Percentiles rank a stretch among this genome's conserved stretches.
Evolutionary conservation across 2,329 filamentous ascomycete species (phyloP).

Genomic region (Chaetomium sp.): DNA sequence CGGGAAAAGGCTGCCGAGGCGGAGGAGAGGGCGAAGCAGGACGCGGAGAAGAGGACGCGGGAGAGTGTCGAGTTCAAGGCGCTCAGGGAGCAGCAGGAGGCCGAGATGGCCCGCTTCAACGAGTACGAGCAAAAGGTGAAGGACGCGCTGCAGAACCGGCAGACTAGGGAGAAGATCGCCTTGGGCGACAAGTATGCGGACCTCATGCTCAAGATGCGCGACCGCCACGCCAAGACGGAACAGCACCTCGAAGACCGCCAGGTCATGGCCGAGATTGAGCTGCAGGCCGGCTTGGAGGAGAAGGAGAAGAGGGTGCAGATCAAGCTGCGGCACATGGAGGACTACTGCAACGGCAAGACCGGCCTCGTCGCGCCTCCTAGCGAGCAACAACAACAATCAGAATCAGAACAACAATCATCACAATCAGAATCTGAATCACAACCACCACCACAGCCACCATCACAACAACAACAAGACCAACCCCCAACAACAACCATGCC

Average conservation of each 20-base stretch:
- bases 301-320: conserved; percentile 49
- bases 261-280: conserved; percentile 63
- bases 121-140: conserved; percentile 52
- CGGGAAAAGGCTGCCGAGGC: conserved; percentile 48
- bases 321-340: conserved; percentile 66
- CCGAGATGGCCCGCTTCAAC: conserved; percentile 56
- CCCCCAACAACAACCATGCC: conserved; percentile 46
- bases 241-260: conserved; percentile 62
- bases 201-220: conserved; percentile 55
- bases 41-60: conserved; percentile 51
- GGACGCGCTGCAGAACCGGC: conserved; percentile 54
- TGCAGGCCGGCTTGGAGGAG: conserved; percentile 56
- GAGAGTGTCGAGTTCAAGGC: conserved; percentile 48
- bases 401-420: conserved; percentile 12
- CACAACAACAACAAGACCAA: conserved; percentile 2
- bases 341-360: conserved; percentile 58
- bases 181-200: conserved; percentile 52
- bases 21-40: conserved; percentile 46
- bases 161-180: conserved; percentile 51
- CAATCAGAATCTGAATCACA: background rate
- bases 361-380: conserved; percentile 35
- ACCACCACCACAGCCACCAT: conserved; percentile 9
- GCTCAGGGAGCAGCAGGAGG: conserved; percentile 49
- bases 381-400: conserved; percentile 5
- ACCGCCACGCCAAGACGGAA: conserved; percentile 56